Evolutionary conservation across 768 basidiomycete species (phyloP).

Genomic region (Amanita muscaria): DNA sequence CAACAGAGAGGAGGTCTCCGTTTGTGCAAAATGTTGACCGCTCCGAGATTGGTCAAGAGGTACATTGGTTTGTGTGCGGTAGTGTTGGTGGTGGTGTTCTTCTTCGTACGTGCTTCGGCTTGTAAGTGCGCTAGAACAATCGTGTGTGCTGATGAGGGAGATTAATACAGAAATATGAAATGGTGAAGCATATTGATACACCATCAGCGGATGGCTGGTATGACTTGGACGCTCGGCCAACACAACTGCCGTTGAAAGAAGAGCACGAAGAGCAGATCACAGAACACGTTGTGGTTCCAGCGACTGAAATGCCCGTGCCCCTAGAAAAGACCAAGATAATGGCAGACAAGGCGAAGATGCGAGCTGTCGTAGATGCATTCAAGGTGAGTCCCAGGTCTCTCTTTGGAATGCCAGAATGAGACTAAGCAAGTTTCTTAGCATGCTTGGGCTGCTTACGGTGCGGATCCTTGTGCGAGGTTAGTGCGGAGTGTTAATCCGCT

Average conservation of each 20-base stretch:
- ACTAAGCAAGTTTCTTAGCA: conserved; percentile 37
- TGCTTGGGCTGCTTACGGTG: conserved; percentile 85
- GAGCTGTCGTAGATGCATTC: conserved; percentile 73
- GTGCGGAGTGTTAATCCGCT: neutral
- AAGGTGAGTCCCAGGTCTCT: conserved; percentile 37
- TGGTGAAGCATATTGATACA: neutral
- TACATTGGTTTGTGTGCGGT: neutral
- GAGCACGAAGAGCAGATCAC: neutral
- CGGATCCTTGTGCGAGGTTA: conserved; percentile 11
- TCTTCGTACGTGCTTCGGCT: neutral
- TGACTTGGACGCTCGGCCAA: neutral
- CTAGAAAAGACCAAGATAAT: conserved; percentile 12
- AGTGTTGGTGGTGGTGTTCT: neutral
- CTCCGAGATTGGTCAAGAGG: conserved; percentile 2
- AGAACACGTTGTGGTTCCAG: neutral
- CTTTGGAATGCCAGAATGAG: conserved; percentile 5
- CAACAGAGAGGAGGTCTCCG: too few relatives aligned
- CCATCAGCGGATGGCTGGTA: neutral
- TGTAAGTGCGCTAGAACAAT: neutral
- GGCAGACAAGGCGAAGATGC: conserved; percentile 53
- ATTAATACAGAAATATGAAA: neutral
- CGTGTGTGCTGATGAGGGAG: neutral
- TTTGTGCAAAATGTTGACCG: neutral
- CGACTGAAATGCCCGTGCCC: conserved; percentile 10
- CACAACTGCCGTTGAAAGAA: neutral